Percentiles rank a stretch among this genome's conserved stretches.
Evolutionary conservation across 2,329 filamentous ascomycete genomes (phyloP).

Genomic region (Phialophora macrospora): DNA sequence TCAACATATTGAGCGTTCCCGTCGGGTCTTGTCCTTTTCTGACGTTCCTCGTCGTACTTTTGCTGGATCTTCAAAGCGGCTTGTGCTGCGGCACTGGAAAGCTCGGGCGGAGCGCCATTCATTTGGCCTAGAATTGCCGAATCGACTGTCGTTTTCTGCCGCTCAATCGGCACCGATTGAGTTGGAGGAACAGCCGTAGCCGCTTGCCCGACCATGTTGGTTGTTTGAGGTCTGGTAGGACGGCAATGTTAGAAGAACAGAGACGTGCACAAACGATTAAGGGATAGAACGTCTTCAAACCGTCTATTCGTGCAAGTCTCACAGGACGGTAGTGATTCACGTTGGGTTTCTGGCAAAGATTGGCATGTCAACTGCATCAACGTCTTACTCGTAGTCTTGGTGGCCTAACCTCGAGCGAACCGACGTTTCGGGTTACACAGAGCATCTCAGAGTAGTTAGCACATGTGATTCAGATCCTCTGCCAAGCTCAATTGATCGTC

Average conservation of each 20-base stretch:
- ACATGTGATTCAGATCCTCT: neutral
- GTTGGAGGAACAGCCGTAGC: slow-evolving; percentile 4
- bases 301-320: neutral
- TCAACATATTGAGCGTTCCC: slow-evolving; percentile 31
- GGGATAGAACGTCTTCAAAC: neutral
- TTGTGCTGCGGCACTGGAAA: neutral
- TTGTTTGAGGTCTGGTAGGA: neutral
- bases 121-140: neutral
- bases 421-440: neutral
- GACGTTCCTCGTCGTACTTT: slow-evolving; percentile 29
- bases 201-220: slow-evolving; percentile 12
- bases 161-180: neutral
- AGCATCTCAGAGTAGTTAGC: neutral
- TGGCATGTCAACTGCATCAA: neutral
- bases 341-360: neutral
- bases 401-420: neutral
- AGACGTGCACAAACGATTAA: neutral
- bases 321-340: neutral
- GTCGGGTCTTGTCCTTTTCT: slow-evolving; percentile 25
- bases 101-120: neutral
- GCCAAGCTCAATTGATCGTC: neutral
- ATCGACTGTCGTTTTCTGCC: neutral
- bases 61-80: slow-evolving; percentile 12
- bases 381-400: neutral
- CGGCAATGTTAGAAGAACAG: neutral